Base-by-base conservation (phyloP, 352 stramenopile species). In the Phytopythium boreale region DNA sequence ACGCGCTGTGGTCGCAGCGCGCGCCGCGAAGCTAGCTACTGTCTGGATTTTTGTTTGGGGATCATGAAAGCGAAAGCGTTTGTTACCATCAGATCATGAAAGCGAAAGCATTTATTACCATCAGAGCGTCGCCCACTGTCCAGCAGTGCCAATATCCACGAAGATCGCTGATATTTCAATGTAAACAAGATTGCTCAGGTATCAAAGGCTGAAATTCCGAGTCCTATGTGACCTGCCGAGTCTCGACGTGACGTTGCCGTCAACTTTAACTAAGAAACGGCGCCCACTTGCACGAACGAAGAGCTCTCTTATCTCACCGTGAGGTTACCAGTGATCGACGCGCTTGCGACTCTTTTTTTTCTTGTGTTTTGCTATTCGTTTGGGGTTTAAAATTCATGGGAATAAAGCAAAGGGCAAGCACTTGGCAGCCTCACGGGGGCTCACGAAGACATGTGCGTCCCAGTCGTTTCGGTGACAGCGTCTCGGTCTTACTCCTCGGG, bases 401-500 rank as follows among this genome's bases (percentile, higher is more conserved):
- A 15, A 49, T 49, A 49, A 49, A 49, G 43, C 43, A 26, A 26
- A 49, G 20, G 19, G 43, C 39, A 15, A 47, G 41, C 41, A 22
- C 41, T 14, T 47, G 41, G 41, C 41, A 10, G 43, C 43, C 43
- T 17, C 43, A 15, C 19, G 43, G n/a, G n/a, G 39, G 14, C 12
- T 46, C 17, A n/a, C 39, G 3, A n/a, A 46, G 15, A 46, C 39
- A 46, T 14, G 39, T 10, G 39, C 39, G 15, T n/a, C 39, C 15
- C 39, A 46, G 39, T 46, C 39, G 39, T 10, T 10, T 39, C 11
- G 34, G 34, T 2, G 34, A 7, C 34, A 10, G 34, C 34, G 34
- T 39, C 34, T 10, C 34, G 34, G 4, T 29, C 62, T 80, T 92
- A 92, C 74, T 90, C 79, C 64, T 90, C 83, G 43, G 72, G 70